Evolutionary conservation across 2,329 filamentous ascomycete genomes (phyloP), one percentile per base, ranked within the genome.

Genomic region (Harringtonia lauricola): DNA sequence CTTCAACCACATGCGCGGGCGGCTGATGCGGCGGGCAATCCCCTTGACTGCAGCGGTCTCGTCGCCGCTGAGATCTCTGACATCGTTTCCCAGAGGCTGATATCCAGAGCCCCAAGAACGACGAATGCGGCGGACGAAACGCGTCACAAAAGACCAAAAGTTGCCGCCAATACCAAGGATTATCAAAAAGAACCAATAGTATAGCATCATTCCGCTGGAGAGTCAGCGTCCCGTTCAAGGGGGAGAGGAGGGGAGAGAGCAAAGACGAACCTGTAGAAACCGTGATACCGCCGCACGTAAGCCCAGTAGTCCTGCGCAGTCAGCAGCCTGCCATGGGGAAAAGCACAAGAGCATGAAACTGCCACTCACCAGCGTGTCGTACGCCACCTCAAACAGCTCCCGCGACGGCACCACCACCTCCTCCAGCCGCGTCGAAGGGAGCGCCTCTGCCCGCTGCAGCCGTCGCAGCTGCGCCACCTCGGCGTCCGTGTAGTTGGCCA

Each of bases 131-230:
- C 31, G 29, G 3, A 44, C 24, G 3, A 40, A 42, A 1, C 39
- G 49, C 7, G 38, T 3, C 1, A 24, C 29, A 8, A 22, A 19
- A 10, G n/a, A 13, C 8, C 31, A 26, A 14, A 48, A 6, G 4
- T 41, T 44, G 29, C 26, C 18, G 29, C 8, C 8, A 4, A 44
- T 15, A 26, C 49, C 49, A 9, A 30, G 66, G 46, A 1, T 18
- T 6, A 50, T 26, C 28, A 69, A 64, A 2, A 52, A 44, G 0
- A 48, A 42, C 68, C 68, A 72, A 44, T 68, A 71, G 0, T 54
- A 41, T 8, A 63, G 51, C 53, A 69, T 44, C 12, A 36, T 8
- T 12, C 5, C 12, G 19, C 42, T 47, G 24, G 5, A 12, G 14
- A 9, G 42, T 43, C 35, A 43, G 35, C 22, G 15, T 18, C 1